Evolutionary conservation across 75 land plant species (phyloP).

Genomic region (Chamaecyparis obtusa): DNA sequence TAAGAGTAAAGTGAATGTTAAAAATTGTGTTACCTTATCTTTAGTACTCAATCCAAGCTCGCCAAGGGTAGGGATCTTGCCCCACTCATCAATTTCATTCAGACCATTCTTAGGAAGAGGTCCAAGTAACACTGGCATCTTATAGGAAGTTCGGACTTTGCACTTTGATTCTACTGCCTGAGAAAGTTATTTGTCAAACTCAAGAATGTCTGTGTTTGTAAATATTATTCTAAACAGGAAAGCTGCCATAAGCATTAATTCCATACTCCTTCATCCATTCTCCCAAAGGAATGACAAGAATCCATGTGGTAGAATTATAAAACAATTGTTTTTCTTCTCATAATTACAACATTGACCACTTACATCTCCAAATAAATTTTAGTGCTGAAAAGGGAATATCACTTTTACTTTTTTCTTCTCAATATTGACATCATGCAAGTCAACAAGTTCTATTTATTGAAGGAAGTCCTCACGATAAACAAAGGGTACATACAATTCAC

Average conservation of each 20-base stretch:
- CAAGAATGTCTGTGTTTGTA: background rate
- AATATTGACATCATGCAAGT: background rate
- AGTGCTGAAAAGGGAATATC: background rate
- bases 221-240: background rate
- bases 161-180: constrained; percentile 87
- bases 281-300: background rate
- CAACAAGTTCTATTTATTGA: background rate
- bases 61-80: constrained; percentile 61
- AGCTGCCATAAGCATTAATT: background rate
- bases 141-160: constrained; percentile 51
- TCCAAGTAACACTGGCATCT: constrained; percentile 62
- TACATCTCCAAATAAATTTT: background rate
- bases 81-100: constrained; percentile 61
- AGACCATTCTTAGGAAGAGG: constrained; percentile 48
- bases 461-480: background rate
- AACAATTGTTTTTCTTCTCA: background rate
- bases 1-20: background rate
- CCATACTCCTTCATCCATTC: background rate
- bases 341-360: background rate
- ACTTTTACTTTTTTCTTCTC: background rate
- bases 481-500: constrained; percentile 26
- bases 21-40: constrained; percentile 50
- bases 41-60: constrained; percentile 53
- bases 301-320: background rate
- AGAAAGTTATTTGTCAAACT: background rate